These are phyloP conservation scores for Cystobasidium ongulense DNA, from an alignment of 768 basidiomycete genomes.

Conservation along the genomic window DNA sequence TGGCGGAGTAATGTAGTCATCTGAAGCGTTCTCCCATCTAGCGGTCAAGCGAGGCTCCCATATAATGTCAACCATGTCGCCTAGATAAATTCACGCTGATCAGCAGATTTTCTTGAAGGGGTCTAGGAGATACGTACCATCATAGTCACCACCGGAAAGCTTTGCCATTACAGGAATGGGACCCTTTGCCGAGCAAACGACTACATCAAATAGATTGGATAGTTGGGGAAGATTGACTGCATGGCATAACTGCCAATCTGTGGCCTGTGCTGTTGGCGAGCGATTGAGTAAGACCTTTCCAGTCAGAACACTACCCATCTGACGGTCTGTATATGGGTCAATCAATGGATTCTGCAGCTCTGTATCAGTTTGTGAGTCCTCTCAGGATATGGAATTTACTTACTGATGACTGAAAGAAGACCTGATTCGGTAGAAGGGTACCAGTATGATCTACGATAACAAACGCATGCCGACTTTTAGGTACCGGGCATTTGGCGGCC, in stretches of 20 bases:
- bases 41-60: not conserved
- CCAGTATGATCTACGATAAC: slow-evolving; percentile 1
- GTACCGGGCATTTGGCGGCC: not conserved
- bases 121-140: not conserved
- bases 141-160: slow-evolving; percentile 12
- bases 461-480: not conserved
- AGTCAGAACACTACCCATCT: not conserved
- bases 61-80: not conserved
- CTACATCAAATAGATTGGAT: not conserved
- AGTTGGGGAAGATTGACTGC: not conserved
- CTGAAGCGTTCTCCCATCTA: not conserved
- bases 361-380: not conserved
- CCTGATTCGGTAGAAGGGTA: not conserved
- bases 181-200: slow-evolving; percentile 18
- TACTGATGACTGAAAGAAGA: slow-evolving; percentile 17
- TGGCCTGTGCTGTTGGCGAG: not conserved
- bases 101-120: not conserved
- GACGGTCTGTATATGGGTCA: not conserved
- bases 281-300: not conserved
- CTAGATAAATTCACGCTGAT: not conserved
- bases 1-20: not conserved
- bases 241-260: not conserved
- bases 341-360: not conserved
- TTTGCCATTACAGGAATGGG: not conserved
- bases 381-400: not conserved